Conservation (phyloP, 1,139 yeast species). For the Nakaseomyces glabratus region DNA sequence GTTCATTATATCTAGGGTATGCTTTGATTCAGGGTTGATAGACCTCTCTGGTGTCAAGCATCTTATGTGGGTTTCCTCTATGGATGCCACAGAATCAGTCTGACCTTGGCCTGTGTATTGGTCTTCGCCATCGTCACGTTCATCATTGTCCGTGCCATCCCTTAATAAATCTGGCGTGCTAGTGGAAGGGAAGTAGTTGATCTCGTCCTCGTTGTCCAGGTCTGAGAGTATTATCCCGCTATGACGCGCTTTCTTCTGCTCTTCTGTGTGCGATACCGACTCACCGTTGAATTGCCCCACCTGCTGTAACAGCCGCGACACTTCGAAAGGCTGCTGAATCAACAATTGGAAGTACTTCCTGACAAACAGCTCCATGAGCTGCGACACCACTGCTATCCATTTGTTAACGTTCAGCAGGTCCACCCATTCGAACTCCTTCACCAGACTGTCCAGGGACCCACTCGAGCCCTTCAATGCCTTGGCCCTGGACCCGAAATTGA, state of each 20-base stretch:
- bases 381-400: constrained; percentile 44
- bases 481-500: constrained; percentile 8
- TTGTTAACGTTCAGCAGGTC: constrained; percentile 57
- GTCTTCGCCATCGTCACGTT: neutral
- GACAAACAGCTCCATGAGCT: constrained; percentile 50
- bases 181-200: constrained; percentile 42
- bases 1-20: constrained; percentile 63
- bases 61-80: neutral
- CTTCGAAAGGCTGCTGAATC: constrained; percentile 82
- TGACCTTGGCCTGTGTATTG: neutral
- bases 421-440: constrained; percentile 52
- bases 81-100: neutral
- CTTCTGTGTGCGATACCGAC: too few relatives aligned
- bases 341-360: constrained; percentile 60
- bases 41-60: constrained; percentile 15
- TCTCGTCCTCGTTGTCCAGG: constrained; percentile 35
- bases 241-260: constrained; percentile 9
- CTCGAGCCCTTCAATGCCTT: constrained; percentile 1
- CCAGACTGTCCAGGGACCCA: constrained; percentile 10
- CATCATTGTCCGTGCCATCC: neutral
- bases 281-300: constrained; percentile 47
- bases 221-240: constrained; percentile 6
- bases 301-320: constrained; percentile 68
- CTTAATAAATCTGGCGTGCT: neutral
- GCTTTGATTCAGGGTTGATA: constrained; percentile 54